Conservation (phyloP, 768 basidiomycete species). For the Suillus alpinus region DNA sequence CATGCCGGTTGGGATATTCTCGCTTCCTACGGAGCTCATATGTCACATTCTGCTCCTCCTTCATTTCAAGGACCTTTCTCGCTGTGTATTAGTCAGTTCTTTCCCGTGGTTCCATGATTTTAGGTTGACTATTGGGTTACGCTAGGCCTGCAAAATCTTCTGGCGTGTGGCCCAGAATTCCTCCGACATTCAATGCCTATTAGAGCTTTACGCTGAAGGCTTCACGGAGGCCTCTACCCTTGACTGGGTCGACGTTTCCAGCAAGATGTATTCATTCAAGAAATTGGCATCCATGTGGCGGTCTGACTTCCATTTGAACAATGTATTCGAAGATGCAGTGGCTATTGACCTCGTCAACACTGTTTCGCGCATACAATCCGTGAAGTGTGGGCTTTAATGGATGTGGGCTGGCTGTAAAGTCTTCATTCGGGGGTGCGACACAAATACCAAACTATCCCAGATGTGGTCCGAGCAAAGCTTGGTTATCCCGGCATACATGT, state of each 20-base stretch:
- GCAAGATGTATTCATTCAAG: neutral
- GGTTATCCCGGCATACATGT: neutral
- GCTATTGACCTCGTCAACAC: neutral
- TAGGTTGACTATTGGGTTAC: neutral
- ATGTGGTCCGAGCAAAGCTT: neutral
- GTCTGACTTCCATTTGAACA: neutral
- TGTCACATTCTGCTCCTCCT: neutral
- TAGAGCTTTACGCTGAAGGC: neutral
- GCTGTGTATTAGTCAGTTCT: neutral
- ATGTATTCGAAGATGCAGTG: neutral
- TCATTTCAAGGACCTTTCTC: neutral
- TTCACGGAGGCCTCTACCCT: neutral
- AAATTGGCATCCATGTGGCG: neutral
- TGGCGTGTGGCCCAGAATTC: neutral
- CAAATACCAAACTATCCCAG: neutral
- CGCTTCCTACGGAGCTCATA: neutral
- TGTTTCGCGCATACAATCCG: neutral
- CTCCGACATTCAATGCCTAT: neutral
- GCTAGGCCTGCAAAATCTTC: neutral
- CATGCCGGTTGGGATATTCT: neutral
- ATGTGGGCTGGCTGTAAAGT: neutral
- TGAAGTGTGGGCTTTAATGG: slow-evolving; percentile 2
- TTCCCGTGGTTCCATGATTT: neutral
- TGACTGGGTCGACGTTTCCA: neutral
- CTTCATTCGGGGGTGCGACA: neutral